Percentiles rank a stretch among this genome's conserved stretches.
Evolutionary conservation across 2,329 filamentous ascomycete species (phyloP).

Genomic region (Penicillium sp.): DNA sequence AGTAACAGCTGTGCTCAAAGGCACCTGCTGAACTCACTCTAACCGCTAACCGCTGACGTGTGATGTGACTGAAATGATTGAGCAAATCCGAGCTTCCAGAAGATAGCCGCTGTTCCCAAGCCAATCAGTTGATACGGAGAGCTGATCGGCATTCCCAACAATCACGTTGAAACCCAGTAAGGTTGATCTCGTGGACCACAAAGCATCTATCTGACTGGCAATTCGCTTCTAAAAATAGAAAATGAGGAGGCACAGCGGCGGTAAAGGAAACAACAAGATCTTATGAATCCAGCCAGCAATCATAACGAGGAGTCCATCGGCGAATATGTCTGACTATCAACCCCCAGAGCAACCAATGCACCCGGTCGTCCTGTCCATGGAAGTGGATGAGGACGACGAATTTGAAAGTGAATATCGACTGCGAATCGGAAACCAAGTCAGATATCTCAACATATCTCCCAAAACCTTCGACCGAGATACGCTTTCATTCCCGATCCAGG

Average conservation of each 20-base stretch:
- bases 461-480: slow-evolving; percentile 9
- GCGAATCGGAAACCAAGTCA: slow-evolving; percentile 6
- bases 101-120: not conserved
- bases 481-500: slow-evolving; percentile 8
- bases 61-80: not conserved
- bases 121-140: not conserved
- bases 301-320: not conserved
- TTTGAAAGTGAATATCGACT: slow-evolving; percentile 9
- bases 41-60: not conserved
- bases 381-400: slow-evolving; percentile 6
- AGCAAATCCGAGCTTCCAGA: not conserved
- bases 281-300: not conserved
- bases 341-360: slow-evolving; percentile 1
- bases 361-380: slow-evolving; percentile 4
- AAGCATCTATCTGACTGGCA: not conserved
- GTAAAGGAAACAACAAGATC: not conserved
- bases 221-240: not conserved
- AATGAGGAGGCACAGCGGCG: not conserved
- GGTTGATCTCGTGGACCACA: not conserved
- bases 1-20: not conserved
- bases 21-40: not conserved
- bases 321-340: slow-evolving; percentile 2
- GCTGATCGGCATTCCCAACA: not conserved
- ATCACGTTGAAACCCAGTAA: not conserved
- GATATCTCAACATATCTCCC: slow-evolving; percentile 6